Evolutionary conservation across 495 filamentous ascomycete species (phyloP), one percentile per base, ranked within the genome.

Genomic region (Penicillium canescens): DNA sequence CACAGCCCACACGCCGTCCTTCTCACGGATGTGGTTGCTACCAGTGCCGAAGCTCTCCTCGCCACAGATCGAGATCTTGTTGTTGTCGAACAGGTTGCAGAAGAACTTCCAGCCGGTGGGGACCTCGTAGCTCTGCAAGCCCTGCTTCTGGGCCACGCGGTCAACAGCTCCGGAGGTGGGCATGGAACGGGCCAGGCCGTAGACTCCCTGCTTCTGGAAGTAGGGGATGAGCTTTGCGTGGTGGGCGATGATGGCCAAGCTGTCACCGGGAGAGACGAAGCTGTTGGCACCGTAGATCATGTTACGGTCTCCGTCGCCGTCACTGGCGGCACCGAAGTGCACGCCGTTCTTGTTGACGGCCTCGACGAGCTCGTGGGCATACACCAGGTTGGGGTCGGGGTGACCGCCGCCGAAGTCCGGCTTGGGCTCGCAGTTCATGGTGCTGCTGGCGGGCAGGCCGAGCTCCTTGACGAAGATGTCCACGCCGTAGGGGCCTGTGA

Each of bases 71-170:
- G 92, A 96, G 70, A 98, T 88, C 82, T 96, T 96, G 73, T 97
- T 79, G 56, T 92, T 88, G 65, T 98, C 94, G 65, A 98, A 97
- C 49, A 98, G 80, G 64, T 91, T 94, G 71, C 94, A 98, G 86
- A 98, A 98, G 82, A 98, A 98, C 74, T 98, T 98, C 94, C 94
- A 98, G 52, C 94, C 94, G 1, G 94, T 98, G 10, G 94, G 94
- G 5, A 98, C 94, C 74, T 98, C 94, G 75, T 98, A 98, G 74
- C 84, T 86, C 74, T 92, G 77, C 21, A 98, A 79, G 18, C 91
- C 92, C 77, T 97, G 91, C 57, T 90, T 91, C 79, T 94, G 86
- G 51, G 94, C 94, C 14, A 98, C 94, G 39, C 94, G 84, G 67
- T 98, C 94, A 38, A 98, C 89, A 36, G 94, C 94, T 35, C 91